Evolutionary conservation across 1,284 basidiomycete species (phyloP).

Genomic region (Agroathelia rolfsii): DNA sequence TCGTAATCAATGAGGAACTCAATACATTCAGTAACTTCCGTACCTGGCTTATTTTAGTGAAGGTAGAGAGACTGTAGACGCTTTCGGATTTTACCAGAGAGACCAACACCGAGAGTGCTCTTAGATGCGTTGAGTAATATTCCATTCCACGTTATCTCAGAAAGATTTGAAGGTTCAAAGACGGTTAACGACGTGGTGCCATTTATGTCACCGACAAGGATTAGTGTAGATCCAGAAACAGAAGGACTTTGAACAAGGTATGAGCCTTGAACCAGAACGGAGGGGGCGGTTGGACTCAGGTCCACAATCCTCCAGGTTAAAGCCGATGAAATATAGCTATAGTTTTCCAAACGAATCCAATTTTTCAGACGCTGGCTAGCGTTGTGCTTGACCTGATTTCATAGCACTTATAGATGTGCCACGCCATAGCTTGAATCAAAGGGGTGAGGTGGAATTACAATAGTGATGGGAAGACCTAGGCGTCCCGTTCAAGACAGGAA

Average conservation of each 20-base stretch:
- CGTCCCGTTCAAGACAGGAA: too few species aligned
- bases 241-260: conserved; percentile 35
- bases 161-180: conserved; percentile 25
- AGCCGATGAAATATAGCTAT: too few species aligned
- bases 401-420: too few species aligned
- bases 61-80: conserved; percentile 16
- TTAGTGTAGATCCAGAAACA: conserved; percentile 21
- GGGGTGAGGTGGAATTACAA: too few species aligned
- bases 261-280: conserved; percentile 33
- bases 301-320: too few species aligned
- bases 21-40: too few species aligned
- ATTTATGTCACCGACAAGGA: conserved; percentile 33
- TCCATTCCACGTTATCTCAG: conserved; percentile 36
- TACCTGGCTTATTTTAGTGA: conserved; percentile 19
- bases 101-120: conserved; percentile 20
- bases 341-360: too few species aligned
- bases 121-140: conserved; percentile 14
- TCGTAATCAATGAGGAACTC: too few species aligned
- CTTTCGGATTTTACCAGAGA: conserved; percentile 23
- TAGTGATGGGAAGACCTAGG: too few species aligned
- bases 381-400: too few species aligned
- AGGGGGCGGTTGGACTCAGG: conserved; percentile 22
- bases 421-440: too few species aligned
- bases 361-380: too few species aligned
- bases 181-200: conserved; percentile 29